Conservation (phyloP, 768 basidiomycete genomes). For the Leucogyrophana mollusca region DNA sequence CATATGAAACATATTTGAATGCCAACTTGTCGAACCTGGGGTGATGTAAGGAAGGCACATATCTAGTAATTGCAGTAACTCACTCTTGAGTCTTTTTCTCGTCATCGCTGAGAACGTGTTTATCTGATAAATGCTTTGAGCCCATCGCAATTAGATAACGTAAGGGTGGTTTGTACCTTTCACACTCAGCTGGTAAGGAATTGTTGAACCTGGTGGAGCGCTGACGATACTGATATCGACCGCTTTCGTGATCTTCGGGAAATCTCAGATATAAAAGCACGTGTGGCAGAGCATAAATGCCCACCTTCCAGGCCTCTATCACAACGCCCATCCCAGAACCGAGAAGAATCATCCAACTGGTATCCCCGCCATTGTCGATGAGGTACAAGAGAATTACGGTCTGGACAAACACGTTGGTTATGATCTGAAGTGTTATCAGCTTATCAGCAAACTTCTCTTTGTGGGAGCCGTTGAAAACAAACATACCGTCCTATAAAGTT, state of each 20-base stretch:
- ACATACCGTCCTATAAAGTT: constrained; percentile 53
- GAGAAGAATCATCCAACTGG: constrained; percentile 96
- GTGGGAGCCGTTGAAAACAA: constrained; percentile 3
- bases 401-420: constrained; percentile 95
- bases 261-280: constrained; percentile 14
- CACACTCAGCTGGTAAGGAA: constrained; percentile 82
- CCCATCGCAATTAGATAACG: too few relatives aligned
- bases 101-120: constrained; percentile 93
- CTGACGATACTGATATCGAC: constrained; percentile 78
- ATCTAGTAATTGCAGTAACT: constrained; percentile 22
- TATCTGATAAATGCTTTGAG: constrained; percentile 54
- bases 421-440: constrained; percentile 43
- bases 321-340: constrained; percentile 79
- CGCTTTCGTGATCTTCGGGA: constrained; percentile 75
- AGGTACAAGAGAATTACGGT: constrained; percentile 88
- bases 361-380: constrained; percentile 93
- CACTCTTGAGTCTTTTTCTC: constrained; percentile 98
- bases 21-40: constrained; percentile 85
- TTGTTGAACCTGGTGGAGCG: constrained; percentile 55
- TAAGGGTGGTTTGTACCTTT: constrained; percentile 53
- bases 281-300: constrained; percentile 7
- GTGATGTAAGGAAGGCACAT: constrained; percentile 3
- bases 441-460: constrained; percentile 11
- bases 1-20: constrained; percentile 93
- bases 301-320: constrained; percentile 93